phyloP scores from a whole-genome alignment of 805 yeast genomes.

The Zygosaccharomyces kombuchaensis region DNA sequence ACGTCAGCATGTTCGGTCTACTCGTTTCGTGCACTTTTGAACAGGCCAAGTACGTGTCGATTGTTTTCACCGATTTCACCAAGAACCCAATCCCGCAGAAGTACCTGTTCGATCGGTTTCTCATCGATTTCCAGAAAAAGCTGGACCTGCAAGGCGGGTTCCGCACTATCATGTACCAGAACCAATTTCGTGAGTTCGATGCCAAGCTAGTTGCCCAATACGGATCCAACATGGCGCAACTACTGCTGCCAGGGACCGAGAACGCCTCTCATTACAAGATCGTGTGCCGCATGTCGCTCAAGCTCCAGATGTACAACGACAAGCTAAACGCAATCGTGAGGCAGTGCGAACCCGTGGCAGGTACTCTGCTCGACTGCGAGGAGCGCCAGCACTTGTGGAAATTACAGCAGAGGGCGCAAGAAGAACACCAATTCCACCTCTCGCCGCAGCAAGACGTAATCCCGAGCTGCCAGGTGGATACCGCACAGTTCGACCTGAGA shows the following conservation, averaged over 20 bases:
- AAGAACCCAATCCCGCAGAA: slow-evolving; percentile 16
- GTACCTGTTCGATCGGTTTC: slow-evolving; percentile 23
- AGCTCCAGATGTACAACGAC: slow-evolving; percentile 17
- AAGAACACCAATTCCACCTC: not conserved
- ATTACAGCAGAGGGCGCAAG: slow-evolving; percentile 1
- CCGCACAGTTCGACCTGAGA: not conserved
- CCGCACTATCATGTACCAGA: slow-evolving; percentile 20
- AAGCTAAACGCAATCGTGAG: slow-evolving; percentile 23
- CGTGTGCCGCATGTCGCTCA: slow-evolving; percentile 23
- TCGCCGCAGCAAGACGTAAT: not conserved
- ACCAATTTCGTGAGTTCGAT: slow-evolving; percentile 17
- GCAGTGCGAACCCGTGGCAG: slow-evolving; percentile 16
- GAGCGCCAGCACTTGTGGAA: slow-evolving; percentile 2
- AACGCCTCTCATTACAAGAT: slow-evolving; percentile 24
- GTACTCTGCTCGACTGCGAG: slow-evolving; percentile 1
- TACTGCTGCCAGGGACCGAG: slow-evolving; percentile 9
- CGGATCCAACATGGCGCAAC: slow-evolving; percentile 3
- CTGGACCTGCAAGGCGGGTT: slow-evolving; percentile 19
- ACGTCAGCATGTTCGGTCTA: slow-evolving; percentile 18
- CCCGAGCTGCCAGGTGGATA: slow-evolving; percentile 2
- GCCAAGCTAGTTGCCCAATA: not conserved
- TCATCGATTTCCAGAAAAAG: slow-evolving; percentile 18
- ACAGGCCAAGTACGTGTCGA: slow-evolving; percentile 10
- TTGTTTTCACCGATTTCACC: slow-evolving; percentile 32
- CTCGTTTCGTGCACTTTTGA: slow-evolving; percentile 22